Evolutionary conservation across 2,329 filamentous ascomycete species (phyloP).

Genomic region (Ophioceras dolichostomum): DNA sequence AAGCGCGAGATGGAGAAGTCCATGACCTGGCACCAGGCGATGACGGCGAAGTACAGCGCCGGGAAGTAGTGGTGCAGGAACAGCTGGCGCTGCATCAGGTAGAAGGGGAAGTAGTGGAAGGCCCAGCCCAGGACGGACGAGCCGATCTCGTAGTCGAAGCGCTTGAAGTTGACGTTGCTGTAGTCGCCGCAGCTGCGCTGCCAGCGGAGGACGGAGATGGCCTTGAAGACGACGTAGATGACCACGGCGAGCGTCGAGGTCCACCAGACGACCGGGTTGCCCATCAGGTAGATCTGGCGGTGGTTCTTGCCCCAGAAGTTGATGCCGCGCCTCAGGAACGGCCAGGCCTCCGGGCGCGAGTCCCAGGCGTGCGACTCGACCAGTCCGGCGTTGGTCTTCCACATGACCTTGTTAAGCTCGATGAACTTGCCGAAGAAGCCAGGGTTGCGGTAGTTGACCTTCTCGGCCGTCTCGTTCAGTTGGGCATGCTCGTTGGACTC

Average conservation of each 20-base stretch:
- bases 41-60: constrained; percentile 87
- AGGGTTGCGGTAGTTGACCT: constrained; percentile 89
- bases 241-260: constrained; percentile 66
- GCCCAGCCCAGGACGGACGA: constrained; percentile 87
- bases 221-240: constrained; percentile 77
- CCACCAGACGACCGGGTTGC: constrained; percentile 95
- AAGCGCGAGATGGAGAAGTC: constrained; percentile 75
- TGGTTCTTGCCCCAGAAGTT: constrained; percentile 98
- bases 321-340: constrained; percentile 82
- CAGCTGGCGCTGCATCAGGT: constrained; percentile 92
- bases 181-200: constrained; percentile 90
- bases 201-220: constrained; percentile 77
- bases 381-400: constrained; percentile 92
- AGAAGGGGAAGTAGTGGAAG: constrained; percentile 98
- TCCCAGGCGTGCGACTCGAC: constrained; percentile 98
- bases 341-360: constrained; percentile 88
- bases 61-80: constrained; percentile 99
- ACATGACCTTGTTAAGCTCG: constrained; percentile 97
- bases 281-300: constrained; percentile 91
- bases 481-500: constrained; percentile 80
- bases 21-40: constrained; percentile 78
- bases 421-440: constrained; percentile 97
- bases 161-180: constrained; percentile 69
- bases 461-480: constrained; percentile 66
- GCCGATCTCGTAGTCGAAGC: constrained; percentile 95